Conservation (phyloP, 768 basidiomycete species). For the Rhodotorula paludigena region DNA sequence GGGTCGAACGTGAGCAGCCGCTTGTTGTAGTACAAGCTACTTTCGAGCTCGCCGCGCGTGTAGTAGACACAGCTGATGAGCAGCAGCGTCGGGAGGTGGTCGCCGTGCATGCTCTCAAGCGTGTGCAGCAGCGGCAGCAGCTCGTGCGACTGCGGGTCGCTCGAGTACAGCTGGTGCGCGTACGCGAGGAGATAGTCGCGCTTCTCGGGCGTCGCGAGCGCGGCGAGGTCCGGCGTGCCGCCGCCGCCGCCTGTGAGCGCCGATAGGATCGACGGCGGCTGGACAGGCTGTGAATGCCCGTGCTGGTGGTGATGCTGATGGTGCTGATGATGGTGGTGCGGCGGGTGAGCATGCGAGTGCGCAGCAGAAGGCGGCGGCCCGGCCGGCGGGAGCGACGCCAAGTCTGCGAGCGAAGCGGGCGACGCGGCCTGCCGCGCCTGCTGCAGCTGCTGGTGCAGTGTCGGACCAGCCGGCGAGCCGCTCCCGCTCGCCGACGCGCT, state of each 20-base stretch:
- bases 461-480: too few species aligned
- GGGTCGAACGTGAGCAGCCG: slow-evolving; percentile 31
- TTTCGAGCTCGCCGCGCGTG: slow-evolving; percentile 46
- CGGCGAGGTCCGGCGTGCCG: slow-evolving; percentile 5
- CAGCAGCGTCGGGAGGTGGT: slow-evolving; percentile 47
- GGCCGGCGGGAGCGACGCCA: not conserved
- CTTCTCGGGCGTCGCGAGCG: slow-evolving; percentile 19
- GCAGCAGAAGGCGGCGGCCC: not conserved
- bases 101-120: slow-evolving; percentile 46
- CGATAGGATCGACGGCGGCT: too few species aligned
- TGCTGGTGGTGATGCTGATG: too few species aligned
- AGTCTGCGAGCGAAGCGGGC: not conserved
- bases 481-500: not conserved
- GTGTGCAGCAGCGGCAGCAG: slow-evolving; percentile 47
- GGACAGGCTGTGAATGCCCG: too few species aligned
- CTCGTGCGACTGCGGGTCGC: slow-evolving; percentile 9
- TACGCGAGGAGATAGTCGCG: slow-evolving; percentile 36
- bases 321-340: not conserved
- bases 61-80: slow-evolving; percentile 49
- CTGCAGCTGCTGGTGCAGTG: too few species aligned
- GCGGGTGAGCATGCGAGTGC: not conserved
- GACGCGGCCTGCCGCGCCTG: not conserved
- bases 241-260: too few species aligned
- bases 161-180: slow-evolving; percentile 36
- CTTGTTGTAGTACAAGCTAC: slow-evolving; percentile 45